phyloP scores from a whole-genome alignment of 2,329 filamentous ascomycete species.

The Akanthomyces lecanii region DNA sequence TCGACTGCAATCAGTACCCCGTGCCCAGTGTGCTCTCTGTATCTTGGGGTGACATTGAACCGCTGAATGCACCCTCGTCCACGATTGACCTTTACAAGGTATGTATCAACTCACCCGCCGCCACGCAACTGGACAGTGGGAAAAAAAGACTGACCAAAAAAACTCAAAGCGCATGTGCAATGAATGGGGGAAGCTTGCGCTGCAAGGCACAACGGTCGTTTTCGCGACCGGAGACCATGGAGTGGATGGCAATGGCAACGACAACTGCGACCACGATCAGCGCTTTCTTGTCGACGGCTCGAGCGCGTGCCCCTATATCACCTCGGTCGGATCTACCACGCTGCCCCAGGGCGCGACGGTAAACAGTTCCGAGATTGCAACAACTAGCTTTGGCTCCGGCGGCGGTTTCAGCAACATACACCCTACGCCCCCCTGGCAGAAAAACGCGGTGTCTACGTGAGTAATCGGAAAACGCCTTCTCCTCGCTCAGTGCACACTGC shows the following conservation, averaged over 20 bases:
- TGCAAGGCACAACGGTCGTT: slow-evolving; percentile 39
- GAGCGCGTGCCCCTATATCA: slow-evolving; percentile 42
- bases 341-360: slow-evolving; percentile 37
- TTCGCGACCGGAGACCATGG: slow-evolving; percentile 39
- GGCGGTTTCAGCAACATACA: slow-evolving; percentile 39
- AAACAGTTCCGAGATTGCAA: slow-evolving; percentile 42
- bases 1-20: slow-evolving; percentile 22
- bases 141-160: not conserved
- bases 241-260: slow-evolving; percentile 25
- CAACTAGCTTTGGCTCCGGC: slow-evolving; percentile 36
- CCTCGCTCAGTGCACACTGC: not conserved
- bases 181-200: slow-evolving; percentile 43
- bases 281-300: slow-evolving; percentile 32
- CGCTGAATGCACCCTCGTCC: not conserved
- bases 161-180: slow-evolving; percentile 34
- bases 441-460: slow-evolving; percentile 29
- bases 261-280: slow-evolving; percentile 7
- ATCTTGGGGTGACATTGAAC: slow-evolving; percentile 47
- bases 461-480: not conserved
- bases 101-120: not conserved
- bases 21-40: slow-evolving; percentile 31
- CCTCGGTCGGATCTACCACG: slow-evolving; percentile 47
- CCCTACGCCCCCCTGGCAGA: slow-evolving; percentile 43
- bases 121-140: no score
- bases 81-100: not conserved